A percentile compares a stretch with the other conserved stretches of the same genome.
Conservation (phyloP, 768 basidiomycete genomes). For the Gloeopeniophorella convolvens region DNA sequence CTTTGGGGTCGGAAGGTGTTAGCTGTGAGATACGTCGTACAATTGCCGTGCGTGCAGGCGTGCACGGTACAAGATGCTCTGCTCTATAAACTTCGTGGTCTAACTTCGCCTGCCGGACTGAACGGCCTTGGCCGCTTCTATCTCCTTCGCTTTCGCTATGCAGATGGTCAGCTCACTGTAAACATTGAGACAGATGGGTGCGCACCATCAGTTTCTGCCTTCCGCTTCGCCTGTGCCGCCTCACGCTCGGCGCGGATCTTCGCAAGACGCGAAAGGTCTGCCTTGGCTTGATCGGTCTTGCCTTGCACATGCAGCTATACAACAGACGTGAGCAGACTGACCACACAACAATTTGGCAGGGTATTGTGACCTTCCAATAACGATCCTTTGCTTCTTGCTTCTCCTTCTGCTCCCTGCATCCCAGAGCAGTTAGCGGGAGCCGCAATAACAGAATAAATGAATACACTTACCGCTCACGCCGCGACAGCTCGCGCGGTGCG, state of each 20-base stretch:
- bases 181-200: background rate
- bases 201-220: slow-evolving; percentile 77
- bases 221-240: slow-evolving; percentile 77
- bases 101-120: slow-evolving; percentile 10
- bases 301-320: slow-evolving; percentile 72
- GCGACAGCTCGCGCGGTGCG: slow-evolving; percentile 51
- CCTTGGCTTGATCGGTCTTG: slow-evolving; percentile 86
- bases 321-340: too few relatives aligned
- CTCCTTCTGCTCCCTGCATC: slow-evolving; percentile 77
- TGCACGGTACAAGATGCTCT: background rate
- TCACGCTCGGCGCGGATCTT: slow-evolving; percentile 87
- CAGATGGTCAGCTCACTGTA: background rate
- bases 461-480: slow-evolving; percentile 53
- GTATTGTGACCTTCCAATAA: slow-evolving; percentile 89
- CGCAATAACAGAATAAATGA: background rate
- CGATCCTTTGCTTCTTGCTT: slow-evolving; percentile 83
- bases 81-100: background rate
- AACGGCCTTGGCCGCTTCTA: slow-evolving; percentile 7
- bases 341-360: too few relatives aligned
- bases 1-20: background rate
- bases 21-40: background rate
- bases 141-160: slow-evolving; percentile 7
- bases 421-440: background rate
- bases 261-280: slow-evolving; percentile 78
- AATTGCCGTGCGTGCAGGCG: background rate